These are phyloP conservation scores for Colletotrichum liaoningense DNA, from an alignment of 2,329 filamentous ascomycete species.

Conservation along the genomic window DNA sequence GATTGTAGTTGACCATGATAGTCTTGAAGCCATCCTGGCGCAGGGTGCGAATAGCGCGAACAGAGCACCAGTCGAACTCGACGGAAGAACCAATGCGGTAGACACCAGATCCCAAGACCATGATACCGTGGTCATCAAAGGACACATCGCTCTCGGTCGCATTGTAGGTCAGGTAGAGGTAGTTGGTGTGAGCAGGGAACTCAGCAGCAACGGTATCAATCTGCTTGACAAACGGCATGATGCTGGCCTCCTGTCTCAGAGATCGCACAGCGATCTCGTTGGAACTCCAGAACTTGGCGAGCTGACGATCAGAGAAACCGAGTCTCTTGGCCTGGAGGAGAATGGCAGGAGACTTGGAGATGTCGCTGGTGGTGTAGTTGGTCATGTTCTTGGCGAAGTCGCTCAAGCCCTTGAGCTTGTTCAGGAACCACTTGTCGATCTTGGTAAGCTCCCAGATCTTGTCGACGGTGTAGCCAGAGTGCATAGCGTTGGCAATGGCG, in stretches of 20 bases:
- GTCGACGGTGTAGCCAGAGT: slow-evolving; percentile 90
- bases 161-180: slow-evolving; percentile 96
- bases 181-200: slow-evolving; percentile 95
- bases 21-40: slow-evolving; percentile 89
- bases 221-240: slow-evolving; percentile 93
- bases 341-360: slow-evolving; percentile 71
- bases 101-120: slow-evolving; percentile 96
- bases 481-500: slow-evolving; percentile 98
- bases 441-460: slow-evolving; percentile 99
- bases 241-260: slow-evolving; percentile 84
- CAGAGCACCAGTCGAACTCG: slow-evolving; percentile 99
- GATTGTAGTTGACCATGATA: slow-evolving; percentile 95
- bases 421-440: slow-evolving; percentile 99
- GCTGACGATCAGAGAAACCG: slow-evolving; percentile 92
- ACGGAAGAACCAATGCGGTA: slow-evolving; percentile 98
- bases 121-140: slow-evolving; percentile 91
- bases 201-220: slow-evolving; percentile 98
- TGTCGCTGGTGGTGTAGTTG: slow-evolving; percentile 72
- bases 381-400: slow-evolving; percentile 87
- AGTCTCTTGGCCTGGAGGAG: slow-evolving; percentile 90
- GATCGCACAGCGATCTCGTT: slow-evolving; percentile 92
- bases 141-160: slow-evolving; percentile 84
- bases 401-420: slow-evolving; percentile 89
- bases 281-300: slow-evolving; percentile 93
- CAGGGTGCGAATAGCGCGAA: slow-evolving; percentile 91